Percentiles rank a stretch among this genome's conserved stretches.
Evolutionary conservation across 208 protist species (phyloP).

Genomic region (Willaertia magna): DNA sequence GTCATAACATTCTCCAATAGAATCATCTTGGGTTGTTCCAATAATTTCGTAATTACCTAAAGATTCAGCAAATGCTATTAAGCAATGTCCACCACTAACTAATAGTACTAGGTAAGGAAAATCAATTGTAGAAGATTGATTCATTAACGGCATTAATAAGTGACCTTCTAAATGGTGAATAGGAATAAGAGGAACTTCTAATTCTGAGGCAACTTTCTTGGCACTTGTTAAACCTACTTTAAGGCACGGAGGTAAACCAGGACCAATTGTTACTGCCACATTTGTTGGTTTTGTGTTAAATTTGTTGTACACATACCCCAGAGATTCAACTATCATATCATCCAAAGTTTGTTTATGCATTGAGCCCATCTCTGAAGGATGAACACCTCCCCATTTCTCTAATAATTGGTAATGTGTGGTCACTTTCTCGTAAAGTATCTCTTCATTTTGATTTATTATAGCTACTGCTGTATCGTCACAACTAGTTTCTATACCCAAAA

Average conservation of each 20-base stretch:
- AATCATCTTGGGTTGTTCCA: slow-evolving; percentile 3
- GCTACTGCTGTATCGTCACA: slow-evolving; percentile 35
- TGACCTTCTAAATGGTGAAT: slow-evolving; percentile 20
- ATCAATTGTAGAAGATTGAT: no score
- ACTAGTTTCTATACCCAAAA: slow-evolving; percentile 34
- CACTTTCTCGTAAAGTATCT: slow-evolving; percentile 5
- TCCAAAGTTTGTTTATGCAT: background rate
- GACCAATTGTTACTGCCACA: slow-evolving; percentile 14
- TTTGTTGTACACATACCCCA: background rate
- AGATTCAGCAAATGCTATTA: background rate
- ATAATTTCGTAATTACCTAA: slow-evolving; percentile 4
- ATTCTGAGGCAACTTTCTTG: background rate
- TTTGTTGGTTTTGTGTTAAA: no score
- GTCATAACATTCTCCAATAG: slow-evolving; percentile 16
- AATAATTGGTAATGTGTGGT: slow-evolving; percentile 20
- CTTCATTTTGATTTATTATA: slow-evolving; percentile 10
- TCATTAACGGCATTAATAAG: background rate
- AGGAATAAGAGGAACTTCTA: background rate
- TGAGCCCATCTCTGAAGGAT: background rate
- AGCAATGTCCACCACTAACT: slow-evolving; percentile 11
- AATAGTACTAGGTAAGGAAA: slow-evolving; percentile 15
- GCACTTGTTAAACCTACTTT: background rate
- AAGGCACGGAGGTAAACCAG: slow-evolving; percentile 12
- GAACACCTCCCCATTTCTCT: slow-evolving; percentile 4
- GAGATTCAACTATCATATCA: background rate